Conservation (phyloP, 2,329 filamentous ascomycete species). For the Microthyrium microscopicum region DNA sequence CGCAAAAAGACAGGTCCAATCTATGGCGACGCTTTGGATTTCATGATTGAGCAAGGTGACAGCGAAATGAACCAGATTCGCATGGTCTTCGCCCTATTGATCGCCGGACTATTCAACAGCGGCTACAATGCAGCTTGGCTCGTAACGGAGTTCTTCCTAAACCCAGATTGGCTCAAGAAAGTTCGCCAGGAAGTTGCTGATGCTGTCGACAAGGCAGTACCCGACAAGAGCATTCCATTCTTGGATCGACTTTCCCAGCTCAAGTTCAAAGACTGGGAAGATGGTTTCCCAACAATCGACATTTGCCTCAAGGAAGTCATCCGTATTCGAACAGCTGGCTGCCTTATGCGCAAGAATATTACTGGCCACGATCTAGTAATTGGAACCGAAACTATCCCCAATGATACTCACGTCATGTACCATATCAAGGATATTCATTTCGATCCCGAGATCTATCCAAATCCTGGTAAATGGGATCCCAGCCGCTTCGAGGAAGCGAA, state of each 20-base stretch:
- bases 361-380: conserved; percentile 29
- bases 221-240: conserved; percentile 17
- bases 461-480: conserved; percentile 18
- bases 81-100: conserved; percentile 34
- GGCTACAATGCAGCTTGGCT: conserved; percentile 39
- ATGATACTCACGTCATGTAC: no score
- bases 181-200: conserved; percentile 31
- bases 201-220: conserved; percentile 26
- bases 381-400: conserved; percentile 33
- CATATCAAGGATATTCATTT: conserved; percentile 18
- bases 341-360: conserved; percentile 35
- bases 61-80: conserved; percentile 13
- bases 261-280: conserved; percentile 37
- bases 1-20: conserved; percentile 25
- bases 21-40: conserved; percentile 36
- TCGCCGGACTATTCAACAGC: conserved; percentile 41
- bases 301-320: conserved; percentile 37
- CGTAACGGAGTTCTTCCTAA: conserved; percentile 16
- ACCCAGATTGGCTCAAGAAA: conserved; percentile 27
- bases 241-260: conserved; percentile 26
- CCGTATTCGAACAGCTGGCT: conserved; percentile 31
- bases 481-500: conserved; percentile 24
- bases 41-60: conserved; percentile 35
- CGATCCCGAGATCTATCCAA: conserved; percentile 14
- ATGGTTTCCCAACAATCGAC: conserved; percentile 35